phyloP scores from a whole-genome alignment of 1,139 yeast genomes.

The Kodamaea alishanica region DNA sequence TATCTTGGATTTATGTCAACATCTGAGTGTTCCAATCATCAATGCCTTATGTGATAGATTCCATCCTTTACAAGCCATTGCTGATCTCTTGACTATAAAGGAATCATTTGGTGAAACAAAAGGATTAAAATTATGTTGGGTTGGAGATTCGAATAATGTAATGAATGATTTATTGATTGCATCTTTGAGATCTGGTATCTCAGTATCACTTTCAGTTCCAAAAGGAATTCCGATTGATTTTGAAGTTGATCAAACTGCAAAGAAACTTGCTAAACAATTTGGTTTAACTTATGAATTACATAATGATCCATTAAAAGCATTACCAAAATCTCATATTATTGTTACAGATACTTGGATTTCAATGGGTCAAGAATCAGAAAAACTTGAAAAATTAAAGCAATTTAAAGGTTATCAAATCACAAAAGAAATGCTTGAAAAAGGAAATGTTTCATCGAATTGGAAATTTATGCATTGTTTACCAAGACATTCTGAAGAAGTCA shows the following conservation, averaged over 20 bases:
- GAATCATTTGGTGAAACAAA: slow-evolving; percentile 61
- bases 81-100: slow-evolving; percentile 82
- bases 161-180: slow-evolving; percentile 93
- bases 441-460: slow-evolving; percentile 65
- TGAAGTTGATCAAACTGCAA: slow-evolving; percentile 55
- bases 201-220: slow-evolving; percentile 83
- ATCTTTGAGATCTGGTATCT: slow-evolving; percentile 78
- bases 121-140: slow-evolving; percentile 85
- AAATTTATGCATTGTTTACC: slow-evolving; percentile 97
- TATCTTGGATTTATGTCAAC: slow-evolving; percentile 67
- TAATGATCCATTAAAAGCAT: slow-evolving; percentile 71
- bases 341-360: slow-evolving; percentile 99
- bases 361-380: slow-evolving; percentile 94
- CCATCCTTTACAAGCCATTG: slow-evolving; percentile 94
- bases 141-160: slow-evolving; percentile 95
- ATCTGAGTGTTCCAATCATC: slow-evolving; percentile 84
- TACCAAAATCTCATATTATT: slow-evolving; percentile 67
- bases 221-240: slow-evolving; percentile 59
- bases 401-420: slow-evolving; percentile 86
- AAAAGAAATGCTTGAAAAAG: slow-evolving; percentile 50
- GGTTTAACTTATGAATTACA: slow-evolving; percentile 59
- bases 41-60: slow-evolving; percentile 89
- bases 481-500: slow-evolving; percentile 89
- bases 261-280: slow-evolving; percentile 47
- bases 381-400: slow-evolving; percentile 64